Evolutionary conservation across 371 early-diverging fungal species (phyloP).

Genomic region (Mortierella sp.): DNA sequence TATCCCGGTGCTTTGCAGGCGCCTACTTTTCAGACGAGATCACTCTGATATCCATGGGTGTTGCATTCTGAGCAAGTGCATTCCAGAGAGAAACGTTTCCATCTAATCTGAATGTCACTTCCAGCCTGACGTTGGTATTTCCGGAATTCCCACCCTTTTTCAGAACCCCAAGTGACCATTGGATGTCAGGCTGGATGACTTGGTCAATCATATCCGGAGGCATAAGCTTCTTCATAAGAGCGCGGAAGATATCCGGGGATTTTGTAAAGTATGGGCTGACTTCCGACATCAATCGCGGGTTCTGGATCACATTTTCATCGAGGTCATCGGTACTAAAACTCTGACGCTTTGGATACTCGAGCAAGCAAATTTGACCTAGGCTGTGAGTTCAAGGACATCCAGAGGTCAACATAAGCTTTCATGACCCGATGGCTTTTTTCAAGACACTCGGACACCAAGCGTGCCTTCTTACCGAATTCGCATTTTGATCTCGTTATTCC

Average conservation of each 20-base stretch:
- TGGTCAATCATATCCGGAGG: slow-evolving; percentile 2
- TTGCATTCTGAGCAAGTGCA: slow-evolving; percentile 19
- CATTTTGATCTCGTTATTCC: slow-evolving; percentile 41
- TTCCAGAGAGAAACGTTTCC: slow-evolving; percentile 46
- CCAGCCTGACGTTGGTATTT: slow-evolving; percentile 13
- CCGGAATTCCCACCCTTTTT: background rate
- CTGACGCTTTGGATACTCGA: slow-evolving; percentile 8
- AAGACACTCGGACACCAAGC: background rate
- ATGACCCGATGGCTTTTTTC: background rate
- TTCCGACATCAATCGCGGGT: slow-evolving; percentile 17
- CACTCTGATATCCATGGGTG: slow-evolving; percentile 39
- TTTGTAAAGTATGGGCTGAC: slow-evolving; percentile 28
- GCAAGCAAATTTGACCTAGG: slow-evolving; percentile 26
- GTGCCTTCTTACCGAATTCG: slow-evolving; percentile 28
- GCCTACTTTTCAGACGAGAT: slow-evolving; percentile 37
- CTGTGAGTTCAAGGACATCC: slow-evolving; percentile 1
- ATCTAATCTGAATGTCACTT: slow-evolving; percentile 35
- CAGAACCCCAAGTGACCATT: slow-evolving; percentile 27
- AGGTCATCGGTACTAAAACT: slow-evolving; percentile 11
- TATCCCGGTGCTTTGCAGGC: background rate
- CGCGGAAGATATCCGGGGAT: slow-evolving; percentile 4
- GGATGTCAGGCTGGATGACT: slow-evolving; percentile 5
- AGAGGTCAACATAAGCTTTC: background rate
- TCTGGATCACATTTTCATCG: slow-evolving; percentile 16
- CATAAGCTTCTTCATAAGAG: slow-evolving; percentile 8